A percentile compares a stretch with the other conserved stretches of the same genome.
Evolutionary conservation across 169 alveolate genomes (phyloP).

Genomic region (Ichthyophthirius multifiliis): DNA sequence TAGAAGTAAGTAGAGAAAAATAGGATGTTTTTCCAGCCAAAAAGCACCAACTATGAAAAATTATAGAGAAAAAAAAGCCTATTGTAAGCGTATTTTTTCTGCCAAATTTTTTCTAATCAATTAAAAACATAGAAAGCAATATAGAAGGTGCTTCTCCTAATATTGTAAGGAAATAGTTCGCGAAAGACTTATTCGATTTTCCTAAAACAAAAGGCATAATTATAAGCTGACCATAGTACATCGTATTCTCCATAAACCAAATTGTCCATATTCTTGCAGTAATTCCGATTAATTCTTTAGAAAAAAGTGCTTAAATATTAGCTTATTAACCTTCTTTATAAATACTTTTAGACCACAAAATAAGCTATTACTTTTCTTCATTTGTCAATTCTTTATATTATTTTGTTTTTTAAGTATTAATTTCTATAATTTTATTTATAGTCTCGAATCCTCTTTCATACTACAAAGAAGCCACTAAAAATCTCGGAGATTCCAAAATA

Average conservation of each 20-base stretch:
- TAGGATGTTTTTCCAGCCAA: neutral
- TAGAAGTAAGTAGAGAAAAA: slow-evolving; percentile 5
- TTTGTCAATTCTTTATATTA: neutral
- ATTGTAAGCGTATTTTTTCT: slow-evolving; percentile 35
- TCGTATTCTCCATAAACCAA: slow-evolving; percentile 20
- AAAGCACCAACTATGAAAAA: slow-evolving; percentile 20
- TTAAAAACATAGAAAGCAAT: slow-evolving; percentile 2
- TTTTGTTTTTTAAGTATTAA: neutral
- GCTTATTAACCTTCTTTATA: neutral
- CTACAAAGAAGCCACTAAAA: neutral
- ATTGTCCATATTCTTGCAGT: slow-evolving; percentile 11
- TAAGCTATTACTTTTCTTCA: neutral
- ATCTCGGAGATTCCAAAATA: neutral
- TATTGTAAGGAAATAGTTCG: slow-evolving; percentile 19
- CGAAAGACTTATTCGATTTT: slow-evolving; percentile 9
- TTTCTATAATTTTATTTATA: neutral
- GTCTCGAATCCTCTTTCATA: neutral
- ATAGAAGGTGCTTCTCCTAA: slow-evolving; percentile 46
- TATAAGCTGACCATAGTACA: slow-evolving; percentile 34
- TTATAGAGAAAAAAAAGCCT: slow-evolving; percentile 9
- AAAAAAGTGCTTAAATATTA: neutral
- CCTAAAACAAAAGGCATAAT: slow-evolving; percentile 41
- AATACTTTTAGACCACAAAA: neutral
- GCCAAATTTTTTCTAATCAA: slow-evolving; percentile 21
- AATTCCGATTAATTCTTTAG: neutral